Evolutionary conservation across 345 rosid species (phyloP).

Genomic region (Eucalyptus regnans): DNA sequence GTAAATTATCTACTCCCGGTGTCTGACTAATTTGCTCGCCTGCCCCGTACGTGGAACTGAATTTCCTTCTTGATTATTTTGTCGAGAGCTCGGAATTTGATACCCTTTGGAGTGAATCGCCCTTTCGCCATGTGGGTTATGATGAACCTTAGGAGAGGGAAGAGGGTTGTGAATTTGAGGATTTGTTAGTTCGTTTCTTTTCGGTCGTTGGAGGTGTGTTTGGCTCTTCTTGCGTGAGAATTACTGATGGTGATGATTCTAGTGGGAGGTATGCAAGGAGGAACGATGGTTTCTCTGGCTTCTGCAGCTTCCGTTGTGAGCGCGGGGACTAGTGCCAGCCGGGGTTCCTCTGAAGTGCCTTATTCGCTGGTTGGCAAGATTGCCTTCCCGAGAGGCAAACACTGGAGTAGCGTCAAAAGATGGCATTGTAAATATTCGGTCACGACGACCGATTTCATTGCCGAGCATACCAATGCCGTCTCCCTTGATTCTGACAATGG

Average conservation of each 20-base stretch:
- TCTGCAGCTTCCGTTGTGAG: constrained; percentile 59
- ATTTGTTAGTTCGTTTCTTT: neutral
- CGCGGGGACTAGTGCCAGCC: constrained; percentile 31
- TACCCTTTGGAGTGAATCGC: neutral
- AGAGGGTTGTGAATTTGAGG: neutral
- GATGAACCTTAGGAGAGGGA: neutral
- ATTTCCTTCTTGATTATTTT: neutral
- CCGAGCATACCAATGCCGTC: constrained; percentile 52
- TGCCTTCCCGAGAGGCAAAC: constrained; percentile 31
- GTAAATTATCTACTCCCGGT: neutral
- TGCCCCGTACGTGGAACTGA: neutral
- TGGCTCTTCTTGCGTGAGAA: neutral
- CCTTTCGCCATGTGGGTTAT: neutral
- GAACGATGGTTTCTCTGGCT: constrained; percentile 75
- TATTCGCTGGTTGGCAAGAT: constrained; percentile 53
- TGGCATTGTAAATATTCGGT: constrained; percentile 85
- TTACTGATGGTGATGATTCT: neutral
- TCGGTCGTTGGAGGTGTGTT: neutral
- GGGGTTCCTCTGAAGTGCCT: constrained; percentile 29
- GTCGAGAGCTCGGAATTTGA: neutral
- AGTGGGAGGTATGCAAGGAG: constrained; percentile 57
- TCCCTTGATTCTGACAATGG: constrained; percentile 36
- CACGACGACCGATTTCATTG: constrained; percentile 51
- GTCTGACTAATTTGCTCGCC: neutral
- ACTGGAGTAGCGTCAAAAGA: constrained; percentile 26